phyloP scores from a whole-genome alignment of 208 protist genomes.

The Balamuthia mandrillaris region DNA sequence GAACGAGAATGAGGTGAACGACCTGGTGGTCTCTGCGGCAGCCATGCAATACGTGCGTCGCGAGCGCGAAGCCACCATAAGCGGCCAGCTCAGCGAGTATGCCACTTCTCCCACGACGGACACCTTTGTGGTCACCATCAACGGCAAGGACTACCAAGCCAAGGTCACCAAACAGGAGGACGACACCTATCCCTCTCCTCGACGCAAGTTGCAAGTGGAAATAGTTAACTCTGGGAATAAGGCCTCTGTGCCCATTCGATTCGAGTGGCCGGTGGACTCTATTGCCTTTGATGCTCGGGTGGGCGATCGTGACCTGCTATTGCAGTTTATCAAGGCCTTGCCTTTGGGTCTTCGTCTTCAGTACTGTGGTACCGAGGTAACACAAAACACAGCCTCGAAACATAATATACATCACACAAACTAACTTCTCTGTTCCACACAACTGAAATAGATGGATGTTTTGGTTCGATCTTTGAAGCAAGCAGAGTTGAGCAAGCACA shows the following conservation, averaged over 20 bases:
- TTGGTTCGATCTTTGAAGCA: constrained; percentile 55
- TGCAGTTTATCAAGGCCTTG: not conserved
- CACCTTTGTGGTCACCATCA: constrained; percentile 29
- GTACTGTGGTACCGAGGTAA: constrained; percentile 42
- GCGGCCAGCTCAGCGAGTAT: too few relatives aligned
- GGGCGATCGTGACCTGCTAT: not conserved
- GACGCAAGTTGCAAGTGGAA: not conserved
- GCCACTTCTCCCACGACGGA: too few relatives aligned
- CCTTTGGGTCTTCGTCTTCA: not conserved
- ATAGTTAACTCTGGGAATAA: too few relatives aligned
- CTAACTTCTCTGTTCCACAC: too few relatives aligned
- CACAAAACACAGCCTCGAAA: too few relatives aligned
- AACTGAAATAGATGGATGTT: too few relatives aligned
- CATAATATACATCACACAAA: too few relatives aligned
- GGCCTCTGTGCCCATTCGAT: not conserved
- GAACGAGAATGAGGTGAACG: constrained; percentile 14
- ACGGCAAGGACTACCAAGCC: constrained; percentile 2
- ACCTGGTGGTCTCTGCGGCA: constrained; percentile 53
- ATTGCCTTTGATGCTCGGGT: not conserved
- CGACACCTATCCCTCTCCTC: not conserved
- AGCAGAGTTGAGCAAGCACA: constrained; percentile 48
- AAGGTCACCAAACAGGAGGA: not conserved
- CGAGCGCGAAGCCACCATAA: constrained; percentile 19
- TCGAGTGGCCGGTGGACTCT: constrained; percentile 4
- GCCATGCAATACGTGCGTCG: constrained; percentile 27